phyloP scores from a whole-genome alignment of 306 rosid genomes.

The Mimosa bimucronata region DNA sequence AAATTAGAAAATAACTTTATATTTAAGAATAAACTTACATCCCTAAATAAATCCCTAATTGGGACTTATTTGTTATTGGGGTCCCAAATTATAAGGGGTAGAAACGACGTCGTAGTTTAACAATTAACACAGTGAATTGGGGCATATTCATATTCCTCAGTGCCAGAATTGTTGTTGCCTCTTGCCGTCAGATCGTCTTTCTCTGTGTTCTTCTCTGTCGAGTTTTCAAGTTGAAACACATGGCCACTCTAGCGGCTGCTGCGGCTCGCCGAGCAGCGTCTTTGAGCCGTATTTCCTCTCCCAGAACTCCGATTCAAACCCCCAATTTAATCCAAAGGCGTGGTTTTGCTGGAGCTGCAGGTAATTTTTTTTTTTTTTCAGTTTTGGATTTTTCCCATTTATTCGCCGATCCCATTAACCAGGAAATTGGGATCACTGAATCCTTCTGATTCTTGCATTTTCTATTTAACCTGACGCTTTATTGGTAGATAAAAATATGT shows the following conservation, averaged over 20 bases:
- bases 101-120: constrained; percentile 25
- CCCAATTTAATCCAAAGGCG: constrained; percentile 68
- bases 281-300: constrained; percentile 56
- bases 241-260: constrained; percentile 75
- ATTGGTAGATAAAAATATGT: not conserved
- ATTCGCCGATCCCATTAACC: constrained; percentile 35
- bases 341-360: constrained; percentile 85
- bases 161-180: not conserved
- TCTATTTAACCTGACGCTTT: not conserved
- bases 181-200: not conserved
- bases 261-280: constrained; percentile 77
- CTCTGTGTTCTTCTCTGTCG: not conserved
- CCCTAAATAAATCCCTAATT: too few relatives aligned
- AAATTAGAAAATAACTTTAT: too few relatives aligned
- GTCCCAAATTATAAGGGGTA: too few relatives aligned
- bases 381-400: not conserved
- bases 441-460: not conserved
- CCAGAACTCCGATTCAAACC: constrained; percentile 51
- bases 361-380: constrained; percentile 35
- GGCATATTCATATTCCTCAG: not conserved
- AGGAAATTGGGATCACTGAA: constrained; percentile 16
- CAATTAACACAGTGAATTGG: not conserved
- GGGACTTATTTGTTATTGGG: too few relatives aligned
- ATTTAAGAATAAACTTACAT: too few relatives aligned
- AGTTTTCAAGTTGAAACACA: constrained; percentile 38